A percentile compares a stretch with the other conserved stretches of the same genome.
phyloP scores from a whole-genome alignment of 306 rosid genomes.

The Castanospermum australe region DNA sequence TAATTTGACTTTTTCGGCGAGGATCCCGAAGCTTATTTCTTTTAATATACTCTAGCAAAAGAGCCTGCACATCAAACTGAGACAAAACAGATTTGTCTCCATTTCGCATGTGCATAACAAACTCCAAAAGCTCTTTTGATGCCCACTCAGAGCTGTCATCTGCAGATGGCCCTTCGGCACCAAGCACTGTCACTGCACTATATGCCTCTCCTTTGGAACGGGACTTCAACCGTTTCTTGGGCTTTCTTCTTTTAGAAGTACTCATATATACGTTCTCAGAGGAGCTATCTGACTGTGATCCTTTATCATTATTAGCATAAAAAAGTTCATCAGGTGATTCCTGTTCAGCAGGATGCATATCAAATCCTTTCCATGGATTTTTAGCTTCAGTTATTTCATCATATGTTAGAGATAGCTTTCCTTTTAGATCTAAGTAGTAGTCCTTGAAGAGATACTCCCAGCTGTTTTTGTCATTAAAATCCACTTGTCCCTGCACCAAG shows the following conservation, averaged over 20 bases:
- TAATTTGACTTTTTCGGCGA: slow-evolving; percentile 89
- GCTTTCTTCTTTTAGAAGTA: slow-evolving; percentile 63
- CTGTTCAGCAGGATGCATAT: slow-evolving; percentile 46
- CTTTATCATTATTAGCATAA: slow-evolving; percentile 64
- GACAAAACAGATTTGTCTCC: slow-evolving; percentile 75
- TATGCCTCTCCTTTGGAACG: slow-evolving; percentile 49
- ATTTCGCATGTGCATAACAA: slow-evolving; percentile 95
- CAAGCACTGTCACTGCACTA: slow-evolving; percentile 18
- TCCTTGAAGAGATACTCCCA: slow-evolving; percentile 99
- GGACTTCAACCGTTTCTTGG: slow-evolving; percentile 62
- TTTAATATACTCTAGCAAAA: slow-evolving; percentile 92
- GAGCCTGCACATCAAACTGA: slow-evolving; percentile 99
- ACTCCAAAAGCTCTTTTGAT: slow-evolving; percentile 93
- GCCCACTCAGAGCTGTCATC: slow-evolving; percentile 72
- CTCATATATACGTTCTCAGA: slow-evolving; percentile 51
- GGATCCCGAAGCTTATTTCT: slow-evolving; percentile 95
- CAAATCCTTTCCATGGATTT: slow-evolving; percentile 91
- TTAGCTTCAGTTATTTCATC: slow-evolving; percentile 74
- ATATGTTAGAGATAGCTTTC: slow-evolving; percentile 67
- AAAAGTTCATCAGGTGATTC: slow-evolving; percentile 75
- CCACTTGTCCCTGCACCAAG: slow-evolving; percentile 74
- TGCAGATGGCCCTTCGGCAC: slow-evolving; percentile 47
- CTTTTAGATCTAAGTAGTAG: slow-evolving; percentile 85
- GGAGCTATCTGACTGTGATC: slow-evolving; percentile 75
- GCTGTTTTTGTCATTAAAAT: slow-evolving; percentile 92